Conservation (phyloP, 2,329 filamentous ascomycete genomes). For the Sporothrix sp. region DNA sequence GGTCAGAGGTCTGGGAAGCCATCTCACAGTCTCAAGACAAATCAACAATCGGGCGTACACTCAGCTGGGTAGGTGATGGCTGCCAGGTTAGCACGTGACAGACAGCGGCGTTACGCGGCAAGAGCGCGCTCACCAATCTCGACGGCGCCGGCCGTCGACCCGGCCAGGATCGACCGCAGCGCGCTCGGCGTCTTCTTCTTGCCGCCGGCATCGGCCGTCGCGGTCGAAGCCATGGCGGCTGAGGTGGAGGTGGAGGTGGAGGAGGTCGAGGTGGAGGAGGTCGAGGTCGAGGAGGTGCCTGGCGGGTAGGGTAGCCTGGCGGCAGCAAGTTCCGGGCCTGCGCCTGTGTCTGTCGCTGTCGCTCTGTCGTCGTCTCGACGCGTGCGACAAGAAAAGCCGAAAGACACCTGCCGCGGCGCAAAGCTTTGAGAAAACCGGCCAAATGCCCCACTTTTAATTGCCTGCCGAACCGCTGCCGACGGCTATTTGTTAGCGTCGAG, state of each 20-base stretch:
- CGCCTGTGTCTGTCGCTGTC: neutral
- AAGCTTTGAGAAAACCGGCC: no score
- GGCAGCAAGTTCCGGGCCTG: neutral
- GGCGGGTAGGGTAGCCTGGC: neutral
- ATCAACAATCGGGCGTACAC: conserved; percentile 58
- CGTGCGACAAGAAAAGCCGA: no score
- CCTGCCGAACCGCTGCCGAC: conserved; percentile 4
- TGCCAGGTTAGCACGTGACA: conserved; percentile 24
- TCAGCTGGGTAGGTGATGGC: conserved; percentile 91
- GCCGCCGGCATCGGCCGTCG: conserved; percentile 10
- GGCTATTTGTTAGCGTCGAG: no score
- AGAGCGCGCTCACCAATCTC: conserved; percentile 60
- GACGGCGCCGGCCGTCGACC: conserved; percentile 84
- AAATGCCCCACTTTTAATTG: no score
- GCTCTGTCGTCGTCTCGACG: conserved; percentile 43
- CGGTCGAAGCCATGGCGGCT: neutral
- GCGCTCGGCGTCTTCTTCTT: conserved; percentile 51
- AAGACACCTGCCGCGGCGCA: no score
- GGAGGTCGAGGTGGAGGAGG: neutral
- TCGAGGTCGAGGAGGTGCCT: neutral
- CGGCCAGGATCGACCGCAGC: conserved; percentile 81
- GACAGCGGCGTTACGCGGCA: neutral
- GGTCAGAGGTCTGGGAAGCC: no score
- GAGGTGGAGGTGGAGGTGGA: neutral
- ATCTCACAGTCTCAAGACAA: no score